Evolutionary conservation across 2,329 filamentous ascomycete genomes (phyloP).

Genomic region (Pestalotiopsis sp.): DNA sequence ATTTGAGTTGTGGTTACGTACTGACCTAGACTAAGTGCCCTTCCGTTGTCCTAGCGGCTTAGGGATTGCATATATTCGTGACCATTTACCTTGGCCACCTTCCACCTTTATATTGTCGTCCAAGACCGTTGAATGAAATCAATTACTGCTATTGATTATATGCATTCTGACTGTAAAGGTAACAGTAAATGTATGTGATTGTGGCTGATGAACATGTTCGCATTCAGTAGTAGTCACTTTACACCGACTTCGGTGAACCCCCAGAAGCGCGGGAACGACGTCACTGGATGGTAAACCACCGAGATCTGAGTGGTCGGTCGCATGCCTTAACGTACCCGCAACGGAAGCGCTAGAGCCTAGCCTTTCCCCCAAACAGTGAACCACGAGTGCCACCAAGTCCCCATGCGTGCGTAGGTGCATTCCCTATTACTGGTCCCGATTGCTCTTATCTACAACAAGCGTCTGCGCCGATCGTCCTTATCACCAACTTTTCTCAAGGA

Average conservation of each 20-base stretch:
- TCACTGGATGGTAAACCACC: conserved; percentile 6
- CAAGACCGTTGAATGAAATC: no score
- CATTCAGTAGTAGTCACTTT: background rate
- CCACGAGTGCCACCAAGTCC: background rate
- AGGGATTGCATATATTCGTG: no score
- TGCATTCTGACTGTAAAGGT: no score
- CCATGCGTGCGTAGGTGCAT: background rate
- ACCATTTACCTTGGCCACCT: no score
- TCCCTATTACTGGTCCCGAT: conserved; percentile 1
- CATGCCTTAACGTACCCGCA: background rate
- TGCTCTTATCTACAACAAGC: conserved; percentile 3
- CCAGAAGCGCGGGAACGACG: conserved; percentile 1
- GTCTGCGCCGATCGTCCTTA: background rate
- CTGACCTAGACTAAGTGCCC: no score
- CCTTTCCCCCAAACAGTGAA: background rate
- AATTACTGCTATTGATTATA: no score
- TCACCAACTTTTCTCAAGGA: background rate
- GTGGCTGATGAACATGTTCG: background rate
- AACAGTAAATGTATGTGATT: background rate
- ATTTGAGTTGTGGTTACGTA: no score
- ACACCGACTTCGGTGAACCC: background rate
- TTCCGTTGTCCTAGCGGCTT: no score
- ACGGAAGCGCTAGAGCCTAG: background rate
- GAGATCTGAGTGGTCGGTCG: background rate
- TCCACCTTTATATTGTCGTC: no score